Conservation (phyloP, 2,329 filamentous ascomycete species). For the Hymenoscyphus repandus region DNA sequence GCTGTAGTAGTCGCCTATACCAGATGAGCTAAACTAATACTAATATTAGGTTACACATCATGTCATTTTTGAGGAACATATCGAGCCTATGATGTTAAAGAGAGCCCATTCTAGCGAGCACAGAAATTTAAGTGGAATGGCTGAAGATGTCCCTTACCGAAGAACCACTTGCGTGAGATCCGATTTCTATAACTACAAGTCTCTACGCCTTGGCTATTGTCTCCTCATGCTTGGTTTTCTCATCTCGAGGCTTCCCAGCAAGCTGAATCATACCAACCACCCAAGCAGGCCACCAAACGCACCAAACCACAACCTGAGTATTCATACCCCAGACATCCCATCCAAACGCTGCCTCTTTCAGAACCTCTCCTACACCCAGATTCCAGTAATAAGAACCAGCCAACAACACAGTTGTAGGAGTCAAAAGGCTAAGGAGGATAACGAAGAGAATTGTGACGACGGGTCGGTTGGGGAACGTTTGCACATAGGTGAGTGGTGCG, state of each 20-base stretch:
- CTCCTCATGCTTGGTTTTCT: neutral
- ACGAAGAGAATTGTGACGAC: conserved; percentile 39
- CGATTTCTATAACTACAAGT: neutral
- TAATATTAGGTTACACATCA: no score
- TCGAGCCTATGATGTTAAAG: no score
- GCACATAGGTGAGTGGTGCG: conserved; percentile 72
- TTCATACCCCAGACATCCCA: conserved; percentile 90
- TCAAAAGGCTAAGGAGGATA: conserved; percentile 52
- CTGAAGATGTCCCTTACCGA: no score
- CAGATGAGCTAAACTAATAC: no score
- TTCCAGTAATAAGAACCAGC: conserved; percentile 42
- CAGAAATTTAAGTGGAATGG: no score
- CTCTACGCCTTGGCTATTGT: neutral
- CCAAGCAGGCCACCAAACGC: conserved; percentile 95
- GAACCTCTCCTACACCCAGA: conserved; percentile 48
- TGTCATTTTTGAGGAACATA: no score
- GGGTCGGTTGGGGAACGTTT: conserved; percentile 39
- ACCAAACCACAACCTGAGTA: conserved; percentile 86
- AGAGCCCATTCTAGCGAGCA: no score
- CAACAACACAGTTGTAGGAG: conserved; percentile 53
- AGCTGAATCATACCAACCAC: conserved; percentile 56
- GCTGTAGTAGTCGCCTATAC: no score
- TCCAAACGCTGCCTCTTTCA: conserved; percentile 73
- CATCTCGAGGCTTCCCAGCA: conserved; percentile 35
- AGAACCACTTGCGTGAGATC: no score